Evolutionary conservation across 805 yeast species (phyloP).

Genomic region (Wickerhamomyces bovis): DNA sequence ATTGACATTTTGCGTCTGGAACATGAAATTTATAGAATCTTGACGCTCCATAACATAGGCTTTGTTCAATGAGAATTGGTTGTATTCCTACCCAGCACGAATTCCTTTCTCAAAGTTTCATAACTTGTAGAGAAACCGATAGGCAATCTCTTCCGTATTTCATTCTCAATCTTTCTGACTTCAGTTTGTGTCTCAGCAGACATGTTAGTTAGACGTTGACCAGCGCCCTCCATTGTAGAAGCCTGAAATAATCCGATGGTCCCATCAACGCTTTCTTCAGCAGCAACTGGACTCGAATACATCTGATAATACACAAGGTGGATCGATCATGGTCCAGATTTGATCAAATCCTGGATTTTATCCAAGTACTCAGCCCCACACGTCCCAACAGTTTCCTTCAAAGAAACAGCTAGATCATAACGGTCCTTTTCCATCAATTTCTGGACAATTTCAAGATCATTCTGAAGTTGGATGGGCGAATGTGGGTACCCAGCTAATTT

Average conservation of each 20-base stretch:
- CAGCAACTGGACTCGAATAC: conserved; percentile 77
- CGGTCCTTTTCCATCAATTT: too few species aligned
- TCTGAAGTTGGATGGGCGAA: too few species aligned
- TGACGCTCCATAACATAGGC: conserved; percentile 80
- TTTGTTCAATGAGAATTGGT: conserved; percentile 70
- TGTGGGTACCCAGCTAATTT: too few species aligned
- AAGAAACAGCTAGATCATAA: too few species aligned
- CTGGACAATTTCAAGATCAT: too few species aligned
- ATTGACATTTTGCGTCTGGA: conserved; percentile 75
- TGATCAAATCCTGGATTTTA: too few species aligned
- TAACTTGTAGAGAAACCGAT: conserved; percentile 95
- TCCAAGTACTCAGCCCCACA: too few species aligned
- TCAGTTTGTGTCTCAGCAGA: conserved; percentile 58
- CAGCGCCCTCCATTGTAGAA: conserved; percentile 94
- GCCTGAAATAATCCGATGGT: conserved; percentile 93
- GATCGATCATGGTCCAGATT: too few species aligned
- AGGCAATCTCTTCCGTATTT: conserved; percentile 84
- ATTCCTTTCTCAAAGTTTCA: conserved; percentile 75
- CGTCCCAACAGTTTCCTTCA: too few species aligned
- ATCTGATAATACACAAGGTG: too few species aligned
- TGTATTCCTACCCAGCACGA: conserved; percentile 61
- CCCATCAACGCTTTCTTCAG: conserved; percentile 87
- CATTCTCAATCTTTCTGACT: conserved; percentile 74
- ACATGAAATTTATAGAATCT: conserved; percentile 82
- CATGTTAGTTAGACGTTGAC: conserved; percentile 43